Conservation (phyloP, 2,329 filamentous ascomycete genomes). For the Fusarium goolgardi region DNA sequence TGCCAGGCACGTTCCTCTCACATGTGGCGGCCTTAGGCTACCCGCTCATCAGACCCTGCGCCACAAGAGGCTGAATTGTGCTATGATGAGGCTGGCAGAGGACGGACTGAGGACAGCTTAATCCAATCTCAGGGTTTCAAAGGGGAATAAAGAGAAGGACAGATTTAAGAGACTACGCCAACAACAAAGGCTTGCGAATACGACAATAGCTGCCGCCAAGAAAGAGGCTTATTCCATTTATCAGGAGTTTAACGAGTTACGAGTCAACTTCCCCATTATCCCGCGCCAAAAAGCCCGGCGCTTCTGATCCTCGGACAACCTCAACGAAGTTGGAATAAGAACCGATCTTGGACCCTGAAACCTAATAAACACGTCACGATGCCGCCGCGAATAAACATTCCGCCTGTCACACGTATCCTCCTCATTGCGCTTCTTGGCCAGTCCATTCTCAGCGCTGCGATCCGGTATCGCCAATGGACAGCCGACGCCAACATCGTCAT, state of each 20-base stretch:
- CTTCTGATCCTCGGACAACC: conserved; percentile 10
- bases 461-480: conserved; percentile 78
- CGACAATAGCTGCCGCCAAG: conserved; percentile 7
- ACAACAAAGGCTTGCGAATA: conserved; percentile 19
- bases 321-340: conserved; percentile 20
- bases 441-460: conserved; percentile 83
- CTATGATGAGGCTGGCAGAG: conserved; percentile 37
- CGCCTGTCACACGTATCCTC: conserved; percentile 86
- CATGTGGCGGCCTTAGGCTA: conserved; percentile 38
- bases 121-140: conserved; percentile 30
- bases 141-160: conserved; percentile 33
- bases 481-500: conserved; percentile 74
- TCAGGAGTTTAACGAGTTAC: background rate
- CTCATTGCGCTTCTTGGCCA: conserved; percentile 80
- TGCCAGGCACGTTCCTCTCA: background rate
- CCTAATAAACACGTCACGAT: conserved; percentile 59
- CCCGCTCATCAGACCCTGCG: background rate
- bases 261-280: conserved; percentile 2
- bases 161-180: conserved; percentile 19
- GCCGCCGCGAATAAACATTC: conserved; percentile 89
- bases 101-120: conserved; percentile 39
- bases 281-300: conserved; percentile 12
- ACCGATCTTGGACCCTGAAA: conserved; percentile 11
- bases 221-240: background rate
- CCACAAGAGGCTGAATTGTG: conserved; percentile 33